Percentiles rank a stretch among this genome's conserved stretches.
phyloP scores from a whole-genome alignment of 106 monocot genomes.

The Xerophyta viscosa region DNA sequence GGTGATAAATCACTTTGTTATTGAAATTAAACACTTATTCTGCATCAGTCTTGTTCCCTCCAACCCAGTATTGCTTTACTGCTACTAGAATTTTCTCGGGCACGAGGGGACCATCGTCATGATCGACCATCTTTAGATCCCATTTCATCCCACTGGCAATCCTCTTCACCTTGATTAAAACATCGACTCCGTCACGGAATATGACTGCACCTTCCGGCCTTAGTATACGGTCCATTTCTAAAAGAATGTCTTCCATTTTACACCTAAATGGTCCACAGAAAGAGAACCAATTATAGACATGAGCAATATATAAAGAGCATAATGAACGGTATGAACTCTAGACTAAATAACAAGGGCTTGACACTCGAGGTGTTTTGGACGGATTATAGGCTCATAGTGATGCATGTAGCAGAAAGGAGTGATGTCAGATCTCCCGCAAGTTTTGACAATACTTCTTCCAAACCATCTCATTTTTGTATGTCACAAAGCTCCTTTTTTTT shows the following conservation, averaged over 20 bases:
- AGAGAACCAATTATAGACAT: no score
- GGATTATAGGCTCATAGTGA: no score
- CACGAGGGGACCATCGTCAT: constrained; percentile 35
- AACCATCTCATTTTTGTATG: no score
- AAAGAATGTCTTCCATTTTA: constrained; percentile 42
- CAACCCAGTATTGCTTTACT: constrained; percentile 40
- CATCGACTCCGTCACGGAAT: constrained; percentile 32
- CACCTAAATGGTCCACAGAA: constrained; percentile 11
- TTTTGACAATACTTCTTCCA: no score
- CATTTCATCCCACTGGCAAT: constrained; percentile 28
- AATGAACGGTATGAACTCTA: no score
- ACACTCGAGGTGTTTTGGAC: no score
- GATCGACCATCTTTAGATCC: constrained; percentile 28
- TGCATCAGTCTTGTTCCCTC: constrained; percentile 6
- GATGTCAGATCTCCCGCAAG: no score
- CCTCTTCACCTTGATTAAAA: constrained; percentile 24
- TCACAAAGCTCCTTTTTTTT: no score
- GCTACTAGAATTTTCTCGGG: constrained; percentile 30
- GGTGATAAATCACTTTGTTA: no score
- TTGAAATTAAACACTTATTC: not conserved
- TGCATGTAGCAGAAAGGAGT: no score
- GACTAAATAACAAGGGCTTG: no score
- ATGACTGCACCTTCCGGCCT: constrained; percentile 46
- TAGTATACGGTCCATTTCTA: constrained; percentile 44
- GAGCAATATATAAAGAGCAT: not conserved